Evolutionary conservation across 768 basidiomycete species (phyloP), one percentile per base, ranked within the genome.

Genomic region (Tulasnella sp.): DNA sequence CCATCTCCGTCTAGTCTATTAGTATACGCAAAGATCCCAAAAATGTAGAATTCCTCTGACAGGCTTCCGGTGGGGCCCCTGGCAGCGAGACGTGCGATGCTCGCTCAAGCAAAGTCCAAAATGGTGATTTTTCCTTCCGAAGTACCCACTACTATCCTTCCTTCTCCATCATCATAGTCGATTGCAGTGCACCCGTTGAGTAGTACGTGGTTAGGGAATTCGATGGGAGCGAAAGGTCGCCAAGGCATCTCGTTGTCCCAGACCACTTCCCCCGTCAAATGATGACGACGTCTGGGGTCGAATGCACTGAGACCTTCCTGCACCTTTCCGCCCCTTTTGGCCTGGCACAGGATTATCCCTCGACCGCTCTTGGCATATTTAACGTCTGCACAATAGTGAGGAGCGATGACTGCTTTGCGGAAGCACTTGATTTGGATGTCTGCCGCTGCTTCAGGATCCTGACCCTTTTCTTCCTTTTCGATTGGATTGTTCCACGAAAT

Each of bases 81-180:
- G 10, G 4, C 10, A 7, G 10, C 15, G 26, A 67, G 13, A 20
- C 3, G 9, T 3, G 7, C 61, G 26, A 67, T 20, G 11, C 11
- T 32, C 7, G 29, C 13, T 67, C 16, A 73, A 42, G 71, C 71
- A 40, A 51, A 55, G 44, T 75, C 74, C 10, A 75, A 13, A 16
- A 75, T 48, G 37, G 37, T 48, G 44, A 75, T 61, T 35, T 51
- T 75, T 23, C 74, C 74, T 29, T 55, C 51, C 11, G 35, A 32
- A 13, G 42, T 51, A 29, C 74, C 74, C 11, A 61, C 37, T 13
- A 55, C 74, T 29, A 75, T n/a, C 74, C 74, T 75, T n/a, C 74
- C 74, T 29, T 51, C 74, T 51, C 35, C 55, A 26, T 75, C 74
- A 13, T 75, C 74, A 18, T 48, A 13, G 46, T 48, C 74, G 7